These are phyloP conservation scores for Solanum hybrid DNA, from an alignment of 305 asterid species.

Conservation along the genomic window DNA sequence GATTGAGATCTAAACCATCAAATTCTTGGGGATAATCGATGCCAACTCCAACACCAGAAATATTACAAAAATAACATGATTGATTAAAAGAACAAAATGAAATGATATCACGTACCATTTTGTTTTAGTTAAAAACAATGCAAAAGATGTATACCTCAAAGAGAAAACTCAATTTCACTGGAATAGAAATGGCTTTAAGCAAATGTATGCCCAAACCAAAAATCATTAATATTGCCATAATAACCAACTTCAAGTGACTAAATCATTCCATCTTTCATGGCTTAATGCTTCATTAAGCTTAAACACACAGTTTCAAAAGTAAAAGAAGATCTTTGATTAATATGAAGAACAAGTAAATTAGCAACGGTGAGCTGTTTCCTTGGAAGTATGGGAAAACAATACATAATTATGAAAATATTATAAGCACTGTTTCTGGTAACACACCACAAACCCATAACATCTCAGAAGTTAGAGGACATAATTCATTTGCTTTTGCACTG, in stretches of 20 bases:
- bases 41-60: neutral
- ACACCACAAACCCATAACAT: neutral
- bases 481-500: neutral
- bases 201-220: neutral
- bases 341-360: neutral
- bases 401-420: neutral
- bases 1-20: neutral
- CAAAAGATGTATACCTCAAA: neutral
- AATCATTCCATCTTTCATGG: conserved; percentile 1
- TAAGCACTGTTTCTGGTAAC: neutral
- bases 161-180: neutral
- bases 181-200: neutral
- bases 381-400: neutral
- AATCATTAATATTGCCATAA: neutral
- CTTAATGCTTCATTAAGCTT: neutral
- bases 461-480: neutral
- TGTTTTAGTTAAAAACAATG: neutral
- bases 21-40: neutral
- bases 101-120: neutral
- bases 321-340: neutral
- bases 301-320: neutral
- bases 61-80: neutral
- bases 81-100: neutral
- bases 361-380: neutral
- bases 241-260: neutral